Conservation (phyloP, 116 monocot species). For the Papilionanthe hybrid region DNA sequence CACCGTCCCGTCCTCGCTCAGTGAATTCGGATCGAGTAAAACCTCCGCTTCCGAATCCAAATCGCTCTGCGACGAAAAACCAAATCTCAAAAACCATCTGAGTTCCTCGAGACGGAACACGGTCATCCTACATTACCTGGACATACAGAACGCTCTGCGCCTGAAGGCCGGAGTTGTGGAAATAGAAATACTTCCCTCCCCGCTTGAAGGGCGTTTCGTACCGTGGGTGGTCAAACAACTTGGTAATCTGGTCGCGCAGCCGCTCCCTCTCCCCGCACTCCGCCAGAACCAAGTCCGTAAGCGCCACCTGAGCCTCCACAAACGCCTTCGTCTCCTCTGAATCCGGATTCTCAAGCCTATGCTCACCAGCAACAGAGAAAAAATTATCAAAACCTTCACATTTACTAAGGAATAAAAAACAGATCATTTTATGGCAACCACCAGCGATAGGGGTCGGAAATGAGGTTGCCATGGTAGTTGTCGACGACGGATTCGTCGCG, state of each 20-base stretch:
- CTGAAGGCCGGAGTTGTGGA: slow-evolving; percentile 76
- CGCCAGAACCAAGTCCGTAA: slow-evolving; percentile 54
- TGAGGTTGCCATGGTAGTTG: slow-evolving; percentile 62
- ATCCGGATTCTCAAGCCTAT: slow-evolving; percentile 83
- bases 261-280: slow-evolving; percentile 41
- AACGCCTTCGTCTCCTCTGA: slow-evolving; percentile 73
- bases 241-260: slow-evolving; percentile 33
- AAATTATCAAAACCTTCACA: not conserved
- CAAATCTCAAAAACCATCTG: not conserved
- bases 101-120: not conserved
- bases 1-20: slow-evolving; percentile 79
- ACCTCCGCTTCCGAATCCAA: slow-evolving; percentile 64
- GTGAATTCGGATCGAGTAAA: slow-evolving; percentile 71
- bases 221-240: slow-evolving; percentile 57
- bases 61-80: slow-evolving; percentile 26
- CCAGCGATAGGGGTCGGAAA: slow-evolving; percentile 95
- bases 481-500: slow-evolving; percentile 78
- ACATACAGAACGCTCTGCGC: slow-evolving; percentile 78
- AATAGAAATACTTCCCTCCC: slow-evolving; percentile 62
- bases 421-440: not conserved
- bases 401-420: not conserved
- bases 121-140: slow-evolving; percentile 31
- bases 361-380: not conserved
- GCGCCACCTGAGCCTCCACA: slow-evolving; percentile 47
- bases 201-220: slow-evolving; percentile 46